These are phyloP conservation scores for Periconia sp. DNA, from an alignment of 2,329 filamentous ascomycete genomes.

Conservation along the genomic window DNA sequence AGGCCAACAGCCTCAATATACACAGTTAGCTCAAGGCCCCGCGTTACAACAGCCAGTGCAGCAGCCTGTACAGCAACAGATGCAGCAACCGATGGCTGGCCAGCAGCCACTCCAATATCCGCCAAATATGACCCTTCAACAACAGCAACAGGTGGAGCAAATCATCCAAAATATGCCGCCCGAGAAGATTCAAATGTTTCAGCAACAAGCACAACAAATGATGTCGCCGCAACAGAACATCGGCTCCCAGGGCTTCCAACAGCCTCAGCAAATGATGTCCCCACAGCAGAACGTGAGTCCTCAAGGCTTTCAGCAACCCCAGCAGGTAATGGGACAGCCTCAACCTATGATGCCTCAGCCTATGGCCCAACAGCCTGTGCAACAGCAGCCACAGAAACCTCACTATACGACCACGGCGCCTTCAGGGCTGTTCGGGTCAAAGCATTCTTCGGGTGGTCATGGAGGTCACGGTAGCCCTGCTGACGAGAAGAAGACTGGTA, in stretches of 20 bases:
- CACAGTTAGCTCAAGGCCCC: constrained; percentile 15
- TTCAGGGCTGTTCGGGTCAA: constrained; percentile 31
- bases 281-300: constrained; percentile 12
- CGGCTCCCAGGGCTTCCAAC: constrained; percentile 6
- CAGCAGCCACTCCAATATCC: constrained; percentile 28
- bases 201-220: constrained; percentile 37
- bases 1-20: constrained; percentile 8
- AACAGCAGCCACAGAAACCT: constrained; percentile 23
- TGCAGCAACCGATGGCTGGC: constrained; percentile 12
- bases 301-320: constrained; percentile 28
- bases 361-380: constrained; percentile 18
- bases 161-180: constrained; percentile 37
- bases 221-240: constrained; percentile 12
- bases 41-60: no score
- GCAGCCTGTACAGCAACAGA: constrained; percentile 13
- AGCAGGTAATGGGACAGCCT: constrained; percentile 23
- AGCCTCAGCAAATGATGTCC: constrained; percentile 13
- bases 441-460: constrained; percentile 24
- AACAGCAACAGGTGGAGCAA: constrained; percentile 37
- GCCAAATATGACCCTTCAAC: constrained; percentile 31
- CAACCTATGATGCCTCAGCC: constrained; percentile 19
- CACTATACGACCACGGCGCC: constrained; percentile 31
- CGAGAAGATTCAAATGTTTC: constrained; percentile 36
- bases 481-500: constrained; percentile 36
- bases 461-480: constrained; percentile 22